These are phyloP conservation scores for Gnetum montanum DNA, from an alignment of 75 land plant species.

Conservation along the genomic window DNA sequence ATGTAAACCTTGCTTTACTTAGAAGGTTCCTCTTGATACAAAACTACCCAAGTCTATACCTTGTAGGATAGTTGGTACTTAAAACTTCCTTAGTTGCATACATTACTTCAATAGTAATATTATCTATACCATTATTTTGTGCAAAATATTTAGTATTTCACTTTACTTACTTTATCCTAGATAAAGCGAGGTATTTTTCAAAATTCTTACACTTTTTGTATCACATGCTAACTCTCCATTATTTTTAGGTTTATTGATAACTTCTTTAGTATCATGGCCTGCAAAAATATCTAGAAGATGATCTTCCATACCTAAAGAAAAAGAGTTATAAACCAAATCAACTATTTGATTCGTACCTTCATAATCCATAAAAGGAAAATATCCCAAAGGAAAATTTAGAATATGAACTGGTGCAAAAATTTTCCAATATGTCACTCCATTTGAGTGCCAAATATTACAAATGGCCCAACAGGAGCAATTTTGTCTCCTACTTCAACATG, in stretches of 20 bases:
- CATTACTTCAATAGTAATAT: background rate
- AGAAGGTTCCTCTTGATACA: background rate
- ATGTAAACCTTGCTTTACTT: background rate
- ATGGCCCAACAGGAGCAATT: background rate
- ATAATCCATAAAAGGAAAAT: background rate
- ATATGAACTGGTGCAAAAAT: conserved; percentile 3
- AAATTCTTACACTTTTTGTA: background rate
- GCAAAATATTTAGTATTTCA: background rate
- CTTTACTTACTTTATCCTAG: background rate
- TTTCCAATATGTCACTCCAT: background rate
- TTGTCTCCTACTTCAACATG: background rate
- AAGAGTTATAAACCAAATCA: conserved; percentile 4
- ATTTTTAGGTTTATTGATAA: background rate
- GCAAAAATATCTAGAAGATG: background rate
- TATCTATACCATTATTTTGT: background rate
- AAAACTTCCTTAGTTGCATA: background rate
- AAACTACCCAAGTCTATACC: background rate
- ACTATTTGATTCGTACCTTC: conserved; percentile 7
- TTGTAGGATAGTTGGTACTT: background rate
- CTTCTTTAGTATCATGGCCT: background rate
- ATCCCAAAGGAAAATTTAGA: background rate
- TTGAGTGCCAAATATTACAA: background rate
- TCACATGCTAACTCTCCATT: background rate
- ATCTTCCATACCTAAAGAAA: background rate
- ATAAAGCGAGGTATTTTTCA: background rate